Conservation (phyloP, 169 alveolate species). For the Eimeria falciformis region DNA sequence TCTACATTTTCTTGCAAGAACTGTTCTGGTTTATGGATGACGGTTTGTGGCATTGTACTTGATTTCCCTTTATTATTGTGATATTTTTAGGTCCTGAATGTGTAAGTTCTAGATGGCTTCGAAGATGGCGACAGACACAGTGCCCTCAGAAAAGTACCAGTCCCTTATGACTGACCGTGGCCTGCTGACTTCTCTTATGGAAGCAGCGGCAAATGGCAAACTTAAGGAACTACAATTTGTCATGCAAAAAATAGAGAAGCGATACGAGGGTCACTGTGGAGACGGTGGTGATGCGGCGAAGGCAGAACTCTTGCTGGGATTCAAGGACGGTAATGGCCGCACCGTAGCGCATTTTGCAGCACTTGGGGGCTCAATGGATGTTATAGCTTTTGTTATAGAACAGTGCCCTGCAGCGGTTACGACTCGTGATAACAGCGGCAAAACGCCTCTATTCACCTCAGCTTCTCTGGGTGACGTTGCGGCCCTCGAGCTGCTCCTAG, state of each 20-base stretch:
- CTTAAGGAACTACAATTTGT: not conserved
- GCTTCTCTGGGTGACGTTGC: conserved; percentile 23
- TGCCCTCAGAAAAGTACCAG: not conserved
- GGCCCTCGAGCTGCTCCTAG: conserved; percentile 28
- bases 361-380: conserved; percentile 14
- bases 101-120: not conserved
- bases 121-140: not conserved
- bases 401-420: conserved; percentile 39
- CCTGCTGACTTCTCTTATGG: conserved; percentile 33
- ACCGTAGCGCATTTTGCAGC: conserved; percentile 66
- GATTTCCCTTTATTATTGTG: too few species aligned
- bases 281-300: not conserved
- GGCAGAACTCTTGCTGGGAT: not conserved
- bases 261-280: not conserved
- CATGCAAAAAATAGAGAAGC: not conserved
- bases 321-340: conserved; percentile 35
- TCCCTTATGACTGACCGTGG: conserved; percentile 26
- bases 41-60: too few species aligned
- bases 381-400: not conserved
- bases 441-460: conserved; percentile 55
- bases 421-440: conserved; percentile 8
- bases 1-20: too few species aligned
- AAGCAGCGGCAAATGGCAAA: conserved; percentile 53
- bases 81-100: too few species aligned
- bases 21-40: too few species aligned